These are phyloP conservation scores for Plasmopara halstedii DNA, from an alignment of 352 stramenopile genomes.

Conservation along the genomic window DNA sequence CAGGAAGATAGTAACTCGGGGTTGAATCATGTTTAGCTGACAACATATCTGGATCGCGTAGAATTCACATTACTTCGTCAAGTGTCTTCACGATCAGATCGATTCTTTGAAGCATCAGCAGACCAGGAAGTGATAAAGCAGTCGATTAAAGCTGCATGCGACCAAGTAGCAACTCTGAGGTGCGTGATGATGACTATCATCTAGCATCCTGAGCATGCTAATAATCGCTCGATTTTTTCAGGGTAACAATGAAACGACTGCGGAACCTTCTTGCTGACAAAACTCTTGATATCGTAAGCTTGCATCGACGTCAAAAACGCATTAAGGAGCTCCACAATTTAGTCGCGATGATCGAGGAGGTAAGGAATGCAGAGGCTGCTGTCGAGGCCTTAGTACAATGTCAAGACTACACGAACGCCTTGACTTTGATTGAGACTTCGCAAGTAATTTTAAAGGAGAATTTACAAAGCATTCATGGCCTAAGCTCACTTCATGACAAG, in stretches of 20 bases:
- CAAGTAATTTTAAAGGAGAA: constrained; percentile 60
- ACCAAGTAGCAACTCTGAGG: constrained; percentile 74
- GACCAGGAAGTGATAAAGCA: constrained; percentile 85
- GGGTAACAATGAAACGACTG: constrained; percentile 76
- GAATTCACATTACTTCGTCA: constrained; percentile 81
- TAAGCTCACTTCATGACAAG: constrained; percentile 68
- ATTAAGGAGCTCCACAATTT: constrained; percentile 77
- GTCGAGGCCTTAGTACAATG: constrained; percentile 81
- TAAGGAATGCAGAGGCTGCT: constrained; percentile 76
- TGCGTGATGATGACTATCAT: constrained; percentile 13
- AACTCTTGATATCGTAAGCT: constrained; percentile 79
- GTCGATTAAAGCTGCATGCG: constrained; percentile 64
- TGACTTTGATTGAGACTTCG: constrained; percentile 73
- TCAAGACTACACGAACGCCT: constrained; percentile 69
- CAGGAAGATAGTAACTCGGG: constrained; percentile 1
- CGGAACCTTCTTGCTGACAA: constrained; percentile 75
- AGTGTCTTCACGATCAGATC: constrained; percentile 76
- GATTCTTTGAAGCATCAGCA: constrained; percentile 78
- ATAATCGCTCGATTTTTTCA: constrained; percentile 1
- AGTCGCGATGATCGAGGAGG: constrained; percentile 76
- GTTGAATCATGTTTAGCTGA: constrained; percentile 32
- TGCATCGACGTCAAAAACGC: constrained; percentile 75
- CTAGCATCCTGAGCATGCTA: background rate
- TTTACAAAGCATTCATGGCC: constrained; percentile 68
- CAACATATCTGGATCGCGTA: constrained; percentile 74